A percentile compares a stretch with the other conserved stretches of the same genome.
phyloP scores from a whole-genome alignment of 805 yeast genomes.

The Wickerhamomyces chambardii region DNA sequence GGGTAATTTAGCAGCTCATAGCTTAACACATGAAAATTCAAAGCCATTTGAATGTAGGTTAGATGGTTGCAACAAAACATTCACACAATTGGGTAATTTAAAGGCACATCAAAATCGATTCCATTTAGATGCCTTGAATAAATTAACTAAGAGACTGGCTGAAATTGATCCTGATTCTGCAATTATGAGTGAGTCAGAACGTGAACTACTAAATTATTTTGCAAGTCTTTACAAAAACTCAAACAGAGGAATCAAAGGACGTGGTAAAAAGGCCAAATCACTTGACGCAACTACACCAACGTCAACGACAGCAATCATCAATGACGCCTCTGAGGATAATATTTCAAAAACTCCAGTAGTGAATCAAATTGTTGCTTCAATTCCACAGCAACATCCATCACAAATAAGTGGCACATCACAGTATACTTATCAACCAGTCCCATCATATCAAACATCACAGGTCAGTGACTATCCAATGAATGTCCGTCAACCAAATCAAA shows the following conservation, averaged over 20 bases:
- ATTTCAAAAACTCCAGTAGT: background rate
- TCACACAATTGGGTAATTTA: slow-evolving; percentile 88
- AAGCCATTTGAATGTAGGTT: slow-evolving; percentile 76
- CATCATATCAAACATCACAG: background rate
- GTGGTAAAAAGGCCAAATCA: slow-evolving; percentile 67
- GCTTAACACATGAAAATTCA: slow-evolving; percentile 68
- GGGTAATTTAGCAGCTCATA: slow-evolving; percentile 88
- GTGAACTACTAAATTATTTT: slow-evolving; percentile 67
- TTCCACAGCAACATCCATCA: background rate
- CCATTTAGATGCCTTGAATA: slow-evolving; percentile 63
- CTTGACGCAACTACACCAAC: no score
- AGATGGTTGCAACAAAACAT: slow-evolving; percentile 75
- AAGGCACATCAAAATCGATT: slow-evolving; percentile 92
- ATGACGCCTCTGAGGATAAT: no score
- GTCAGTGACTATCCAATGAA: no score
- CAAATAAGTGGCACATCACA: background rate
- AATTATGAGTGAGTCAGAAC: slow-evolving; percentile 51
- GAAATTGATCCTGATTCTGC: slow-evolving; percentile 43
- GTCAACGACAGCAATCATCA: no score
- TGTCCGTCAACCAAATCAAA: background rate
- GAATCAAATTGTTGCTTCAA: background rate
- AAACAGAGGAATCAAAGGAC: slow-evolving; percentile 85
- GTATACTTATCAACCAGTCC: background rate
- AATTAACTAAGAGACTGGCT: slow-evolving; percentile 59
- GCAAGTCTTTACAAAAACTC: slow-evolving; percentile 78